Percentiles rank a stretch among this genome's conserved stretches.
Evolutionary conservation across 768 basidiomycete species (phyloP).

Genomic region (Russula abietina): DNA sequence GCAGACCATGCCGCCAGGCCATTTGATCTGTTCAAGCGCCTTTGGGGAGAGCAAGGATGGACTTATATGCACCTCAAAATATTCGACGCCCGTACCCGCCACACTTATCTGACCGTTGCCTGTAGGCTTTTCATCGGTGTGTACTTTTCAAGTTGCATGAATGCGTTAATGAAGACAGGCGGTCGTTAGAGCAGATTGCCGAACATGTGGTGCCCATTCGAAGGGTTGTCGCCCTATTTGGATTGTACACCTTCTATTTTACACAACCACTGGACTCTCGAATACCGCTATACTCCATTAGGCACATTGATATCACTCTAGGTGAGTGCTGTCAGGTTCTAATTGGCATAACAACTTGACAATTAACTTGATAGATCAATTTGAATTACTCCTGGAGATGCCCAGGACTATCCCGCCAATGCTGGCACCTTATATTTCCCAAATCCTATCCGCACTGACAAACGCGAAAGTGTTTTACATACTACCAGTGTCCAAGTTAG

Average conservation of each 20-base stretch:
- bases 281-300: conserved; percentile 45
- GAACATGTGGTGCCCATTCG: conserved; percentile 47
- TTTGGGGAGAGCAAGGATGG: conserved; percentile 70
- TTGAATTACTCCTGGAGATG: conserved; percentile 43
- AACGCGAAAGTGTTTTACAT: conserved; percentile 51
- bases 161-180: not conserved
- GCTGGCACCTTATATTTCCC: conserved; percentile 46
- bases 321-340: not conserved
- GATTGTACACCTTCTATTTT: conserved; percentile 59
- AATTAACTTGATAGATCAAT: conserved; percentile 44
- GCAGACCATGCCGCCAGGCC: conserved; percentile 36
- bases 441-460: conserved; percentile 45
- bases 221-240: conserved; percentile 60
- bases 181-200: conserved; percentile 45
- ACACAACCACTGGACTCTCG: conserved; percentile 57
- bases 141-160: conserved; percentile 23
- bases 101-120: conserved; percentile 53
- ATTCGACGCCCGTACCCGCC: conserved; percentile 60
- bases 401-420: conserved; percentile 41
- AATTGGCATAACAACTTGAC: conserved; percentile 35
- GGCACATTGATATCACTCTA: conserved; percentile 54
- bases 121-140: conserved; percentile 63
- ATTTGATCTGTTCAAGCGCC: conserved; percentile 61
- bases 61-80: conserved; percentile 69
- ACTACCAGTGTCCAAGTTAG: conserved; percentile 46